Evolutionary conservation across 106 monocot genomes (phyloP).

Genomic region (Xerophyta viscosa): DNA sequence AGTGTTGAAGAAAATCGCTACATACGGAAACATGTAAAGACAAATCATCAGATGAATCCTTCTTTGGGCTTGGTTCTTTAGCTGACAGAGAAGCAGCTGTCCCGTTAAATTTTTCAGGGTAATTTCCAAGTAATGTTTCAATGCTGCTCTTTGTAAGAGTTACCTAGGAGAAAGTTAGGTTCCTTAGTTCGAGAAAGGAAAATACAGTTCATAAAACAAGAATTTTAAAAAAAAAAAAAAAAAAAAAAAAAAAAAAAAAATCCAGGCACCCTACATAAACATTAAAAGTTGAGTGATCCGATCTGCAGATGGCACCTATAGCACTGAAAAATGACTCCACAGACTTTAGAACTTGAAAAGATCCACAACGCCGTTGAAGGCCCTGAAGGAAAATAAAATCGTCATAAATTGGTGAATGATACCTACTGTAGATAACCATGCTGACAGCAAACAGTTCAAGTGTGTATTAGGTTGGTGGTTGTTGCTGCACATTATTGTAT

Average conservation of each 20-base stretch:
- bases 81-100: background rate
- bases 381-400: slow-evolving; percentile 43
- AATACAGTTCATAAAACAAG: too few species aligned
- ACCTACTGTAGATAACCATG: too few species aligned
- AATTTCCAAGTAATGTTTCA: background rate
- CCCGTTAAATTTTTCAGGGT: slow-evolving; percentile 1
- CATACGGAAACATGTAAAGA: slow-evolving; percentile 50
- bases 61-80: slow-evolving; percentile 7
- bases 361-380: slow-evolving; percentile 51
- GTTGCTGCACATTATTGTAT: too few species aligned
- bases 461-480: too few species aligned
- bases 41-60: slow-evolving; percentile 1
- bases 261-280: slow-evolving; percentile 38
- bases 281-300: slow-evolving; percentile 46
- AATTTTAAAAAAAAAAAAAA: background rate
- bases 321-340: slow-evolving; percentile 62
- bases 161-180: slow-evolving; percentile 20
- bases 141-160: slow-evolving; percentile 28
- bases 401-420: background rate
- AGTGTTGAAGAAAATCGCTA: background rate
- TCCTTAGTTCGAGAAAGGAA: background rate
- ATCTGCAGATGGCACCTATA: slow-evolving; percentile 38
- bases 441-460: too few species aligned
- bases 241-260: background rate
- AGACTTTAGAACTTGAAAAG: slow-evolving; percentile 59